A percentile compares a stretch with the other conserved stretches of the same genome.
phyloP scores from a whole-genome alignment of 179 eudicot species.

The Corrigiola litoralis region DNA sequence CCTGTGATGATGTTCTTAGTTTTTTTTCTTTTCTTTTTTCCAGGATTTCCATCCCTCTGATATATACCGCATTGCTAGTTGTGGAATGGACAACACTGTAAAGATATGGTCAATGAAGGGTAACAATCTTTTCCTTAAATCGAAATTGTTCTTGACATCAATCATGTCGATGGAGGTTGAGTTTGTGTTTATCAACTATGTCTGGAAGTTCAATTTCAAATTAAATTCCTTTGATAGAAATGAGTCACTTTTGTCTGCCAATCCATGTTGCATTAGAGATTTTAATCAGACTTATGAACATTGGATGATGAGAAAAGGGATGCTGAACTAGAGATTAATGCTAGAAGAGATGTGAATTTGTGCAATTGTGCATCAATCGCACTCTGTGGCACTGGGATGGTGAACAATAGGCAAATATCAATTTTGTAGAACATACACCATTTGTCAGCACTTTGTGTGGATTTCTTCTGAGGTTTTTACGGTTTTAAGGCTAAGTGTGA shows the following conservation, averaged over 20 bases:
- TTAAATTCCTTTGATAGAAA: background rate
- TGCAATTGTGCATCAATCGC: no score
- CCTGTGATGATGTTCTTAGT: background rate
- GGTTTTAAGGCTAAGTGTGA: no score
- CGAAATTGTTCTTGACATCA: background rate
- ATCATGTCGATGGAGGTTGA: background rate
- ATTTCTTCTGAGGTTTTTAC: no score
- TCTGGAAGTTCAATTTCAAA: background rate
- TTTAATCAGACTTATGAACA: no score
- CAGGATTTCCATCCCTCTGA: slow-evolving; percentile 99
- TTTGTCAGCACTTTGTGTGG: no score
- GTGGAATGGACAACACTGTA: slow-evolving; percentile 98
- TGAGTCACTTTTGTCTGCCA: background rate
- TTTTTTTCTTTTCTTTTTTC: background rate
- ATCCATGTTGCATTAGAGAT: no score
- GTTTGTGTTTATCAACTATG: background rate
- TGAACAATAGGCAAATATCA: no score
- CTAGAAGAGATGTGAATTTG: no score
- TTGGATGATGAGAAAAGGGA: no score
- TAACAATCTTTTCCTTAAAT: slow-evolving; percentile 20
- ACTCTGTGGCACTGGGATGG: no score
- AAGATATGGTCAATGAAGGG: slow-evolving; percentile 99
- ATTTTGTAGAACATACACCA: no score
- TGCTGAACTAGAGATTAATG: no score
- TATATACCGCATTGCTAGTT: slow-evolving; percentile 91